These are phyloP conservation scores for Escovopsis weberi DNA, from an alignment of 2,329 filamentous ascomycete genomes.

Conservation along the genomic window DNA sequence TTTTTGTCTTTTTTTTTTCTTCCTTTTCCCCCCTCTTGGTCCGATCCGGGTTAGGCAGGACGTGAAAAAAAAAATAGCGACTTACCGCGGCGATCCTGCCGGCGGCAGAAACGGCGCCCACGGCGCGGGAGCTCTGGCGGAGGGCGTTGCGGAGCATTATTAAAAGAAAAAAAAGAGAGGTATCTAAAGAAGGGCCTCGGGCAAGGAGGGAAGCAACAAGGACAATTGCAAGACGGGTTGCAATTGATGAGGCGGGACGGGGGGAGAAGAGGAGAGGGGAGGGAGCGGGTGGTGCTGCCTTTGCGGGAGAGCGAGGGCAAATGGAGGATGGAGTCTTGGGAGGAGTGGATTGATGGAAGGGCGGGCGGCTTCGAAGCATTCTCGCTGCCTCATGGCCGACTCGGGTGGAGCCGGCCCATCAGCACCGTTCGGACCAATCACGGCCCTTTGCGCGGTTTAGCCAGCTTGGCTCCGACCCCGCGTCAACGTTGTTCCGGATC, in stretches of 20 bases:
- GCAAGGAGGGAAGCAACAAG: slow-evolving; percentile 28
- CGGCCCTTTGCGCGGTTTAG: slow-evolving; percentile 20
- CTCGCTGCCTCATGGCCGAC: too few species aligned
- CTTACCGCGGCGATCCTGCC: slow-evolving; percentile 91
- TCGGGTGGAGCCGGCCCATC: slow-evolving; percentile 20
- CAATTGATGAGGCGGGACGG: slow-evolving; percentile 31
- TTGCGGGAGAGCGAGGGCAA: slow-evolving; percentile 29
- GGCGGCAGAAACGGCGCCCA: slow-evolving; percentile 83
- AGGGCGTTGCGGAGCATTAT: slow-evolving; percentile 97
- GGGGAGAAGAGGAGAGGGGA: slow-evolving; percentile 32
- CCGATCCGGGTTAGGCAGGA: slow-evolving; percentile 22
- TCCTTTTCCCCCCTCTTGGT: slow-evolving; percentile 13
- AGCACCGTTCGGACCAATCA: slow-evolving; percentile 19
- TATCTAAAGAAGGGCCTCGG: slow-evolving; percentile 31
- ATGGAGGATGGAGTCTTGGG: slow-evolving; percentile 27
- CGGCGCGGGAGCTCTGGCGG: slow-evolving; percentile 89
- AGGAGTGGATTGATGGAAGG: slow-evolving; percentile 27
- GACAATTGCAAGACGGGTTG: slow-evolving; percentile 43
- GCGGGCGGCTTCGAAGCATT: slow-evolving; percentile 8
- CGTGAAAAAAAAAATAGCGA: slow-evolving; percentile 29
- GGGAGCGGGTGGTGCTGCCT: slow-evolving; percentile 39
- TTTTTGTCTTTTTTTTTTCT: slow-evolving; percentile 20
- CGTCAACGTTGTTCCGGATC: slow-evolving; percentile 22
- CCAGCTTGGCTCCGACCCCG: slow-evolving; percentile 24
- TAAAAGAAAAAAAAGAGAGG: slow-evolving; percentile 25